phyloP scores from a whole-genome alignment of 2,329 filamentous ascomycete species.

The Paracorniculantispora psalliotae region DNA sequence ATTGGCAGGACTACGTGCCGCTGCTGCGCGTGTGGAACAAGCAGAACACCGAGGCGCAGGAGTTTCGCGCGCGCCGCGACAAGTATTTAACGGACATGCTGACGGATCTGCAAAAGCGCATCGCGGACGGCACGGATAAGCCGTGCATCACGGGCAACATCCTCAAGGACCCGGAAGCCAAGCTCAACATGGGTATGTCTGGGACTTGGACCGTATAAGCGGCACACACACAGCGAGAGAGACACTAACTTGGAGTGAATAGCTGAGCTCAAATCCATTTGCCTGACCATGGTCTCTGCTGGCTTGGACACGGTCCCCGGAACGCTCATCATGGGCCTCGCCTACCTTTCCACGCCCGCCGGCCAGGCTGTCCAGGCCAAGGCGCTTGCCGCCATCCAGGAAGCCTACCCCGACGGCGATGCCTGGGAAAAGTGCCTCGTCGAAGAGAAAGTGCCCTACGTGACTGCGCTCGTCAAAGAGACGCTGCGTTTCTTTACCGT shows the following conservation, averaged over 20 bases:
- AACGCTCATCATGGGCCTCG: conserved; percentile 75
- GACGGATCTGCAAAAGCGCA: conserved; percentile 43
- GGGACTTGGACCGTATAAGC: background rate
- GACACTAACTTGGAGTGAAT: background rate
- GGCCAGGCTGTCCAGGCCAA: conserved; percentile 67
- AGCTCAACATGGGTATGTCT: conserved; percentile 31
- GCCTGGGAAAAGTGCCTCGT: conserved; percentile 70
- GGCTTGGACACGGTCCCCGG: conserved; percentile 78
- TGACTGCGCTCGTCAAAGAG: conserved; percentile 75
- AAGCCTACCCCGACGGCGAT: conserved; percentile 66
- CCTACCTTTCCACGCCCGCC: conserved; percentile 62
- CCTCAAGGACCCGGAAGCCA: conserved; percentile 45
- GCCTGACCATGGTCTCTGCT: conserved; percentile 75
- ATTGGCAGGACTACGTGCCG: conserved; percentile 83
- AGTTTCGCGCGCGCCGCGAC: conserved; percentile 64
- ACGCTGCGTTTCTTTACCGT: conserved; percentile 74
- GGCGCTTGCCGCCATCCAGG: conserved; percentile 65
- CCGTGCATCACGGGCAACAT: conserved; percentile 46
- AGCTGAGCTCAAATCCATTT: conserved; percentile 77
- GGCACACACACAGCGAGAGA: too few relatives aligned
- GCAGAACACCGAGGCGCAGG: conserved; percentile 56
- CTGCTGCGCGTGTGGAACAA: conserved; percentile 61
- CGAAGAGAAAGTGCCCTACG: conserved; percentile 72
- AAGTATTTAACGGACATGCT: conserved; percentile 63
- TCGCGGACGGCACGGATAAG: conserved; percentile 35